These are phyloP conservation scores for Mallotus japonicus DNA, from an alignment of 441 rosid species.

Conservation along the genomic window DNA sequence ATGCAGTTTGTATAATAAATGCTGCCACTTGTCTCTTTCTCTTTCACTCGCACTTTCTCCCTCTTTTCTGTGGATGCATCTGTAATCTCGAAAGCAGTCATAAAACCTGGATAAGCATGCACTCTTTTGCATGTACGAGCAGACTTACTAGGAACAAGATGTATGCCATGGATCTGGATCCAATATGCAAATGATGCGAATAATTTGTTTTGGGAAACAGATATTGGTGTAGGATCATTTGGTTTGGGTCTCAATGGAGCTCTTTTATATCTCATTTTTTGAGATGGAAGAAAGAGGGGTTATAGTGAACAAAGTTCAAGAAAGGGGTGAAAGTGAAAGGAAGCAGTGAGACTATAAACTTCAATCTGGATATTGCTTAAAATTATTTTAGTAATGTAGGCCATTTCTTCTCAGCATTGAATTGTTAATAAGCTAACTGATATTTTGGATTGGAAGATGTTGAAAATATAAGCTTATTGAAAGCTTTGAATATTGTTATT, in stretches of 20 bases:
- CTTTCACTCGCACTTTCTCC: too few species aligned
- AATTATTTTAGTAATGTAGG: background rate
- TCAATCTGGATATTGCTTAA: background rate
- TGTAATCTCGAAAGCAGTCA: too few species aligned
- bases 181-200: background rate
- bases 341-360: background rate
- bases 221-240: background rate
- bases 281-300: background rate
- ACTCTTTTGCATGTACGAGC: too few species aligned
- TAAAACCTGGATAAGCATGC: too few species aligned
- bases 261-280: background rate
- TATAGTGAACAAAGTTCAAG: background rate
- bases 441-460: background rate
- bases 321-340: background rate
- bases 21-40: too few species aligned
- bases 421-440: background rate
- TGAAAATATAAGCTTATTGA: background rate
- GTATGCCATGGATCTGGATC: too few species aligned
- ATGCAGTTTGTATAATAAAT: too few species aligned
- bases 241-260: background rate
- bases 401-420: background rate
- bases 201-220: background rate
- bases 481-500: background rate
- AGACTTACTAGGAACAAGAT: too few species aligned
- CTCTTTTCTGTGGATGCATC: too few species aligned